These are phyloP conservation scores for Cytidiella melzeri DNA, from an alignment of 768 basidiomycete species.

Conservation along the genomic window DNA sequence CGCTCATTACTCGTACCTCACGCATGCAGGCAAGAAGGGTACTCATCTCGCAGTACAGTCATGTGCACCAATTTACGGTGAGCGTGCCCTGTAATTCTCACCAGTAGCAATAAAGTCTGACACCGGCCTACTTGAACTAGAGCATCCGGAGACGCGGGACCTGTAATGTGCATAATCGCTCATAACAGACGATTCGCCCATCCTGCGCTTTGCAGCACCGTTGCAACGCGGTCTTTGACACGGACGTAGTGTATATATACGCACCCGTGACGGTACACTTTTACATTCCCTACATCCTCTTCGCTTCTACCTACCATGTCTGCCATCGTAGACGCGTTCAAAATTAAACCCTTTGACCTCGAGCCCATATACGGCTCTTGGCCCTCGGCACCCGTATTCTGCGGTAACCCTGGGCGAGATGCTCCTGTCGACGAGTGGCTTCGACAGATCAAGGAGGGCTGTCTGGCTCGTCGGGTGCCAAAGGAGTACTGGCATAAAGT, in stretches of 20 bases:
- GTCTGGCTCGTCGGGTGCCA: slow-evolving; percentile 62
- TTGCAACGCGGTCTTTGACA: not conserved
- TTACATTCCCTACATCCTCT: slow-evolving; percentile 2
- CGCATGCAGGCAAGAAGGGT: too few species aligned
- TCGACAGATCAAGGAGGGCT: slow-evolving; percentile 64
- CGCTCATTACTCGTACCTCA: not conserved
- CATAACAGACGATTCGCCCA: too few species aligned
- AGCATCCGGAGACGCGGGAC: too few species aligned
- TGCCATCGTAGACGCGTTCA: slow-evolving; percentile 68
- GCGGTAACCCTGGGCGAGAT: slow-evolving; percentile 66
- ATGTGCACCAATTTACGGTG: too few species aligned
- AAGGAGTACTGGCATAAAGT: slow-evolving; percentile 82
- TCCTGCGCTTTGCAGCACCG: not conserved
- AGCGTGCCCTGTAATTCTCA: not conserved
- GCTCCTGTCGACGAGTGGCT: slow-evolving; percentile 68
- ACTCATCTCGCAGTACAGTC: too few species aligned
- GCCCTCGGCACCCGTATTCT: slow-evolving; percentile 60
- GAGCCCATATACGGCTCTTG: slow-evolving; percentile 61
- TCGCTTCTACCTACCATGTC: slow-evolving; percentile 16
- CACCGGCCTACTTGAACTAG: not conserved
- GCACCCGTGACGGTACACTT: too few species aligned
- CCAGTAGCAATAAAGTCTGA: not conserved
- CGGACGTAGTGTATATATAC: too few species aligned
- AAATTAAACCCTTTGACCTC: slow-evolving; percentile 72
- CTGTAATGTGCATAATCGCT: too few species aligned